Base-by-base conservation (phyloP, 306 rosid genomes). In the Acmispon strigosus region DNA sequence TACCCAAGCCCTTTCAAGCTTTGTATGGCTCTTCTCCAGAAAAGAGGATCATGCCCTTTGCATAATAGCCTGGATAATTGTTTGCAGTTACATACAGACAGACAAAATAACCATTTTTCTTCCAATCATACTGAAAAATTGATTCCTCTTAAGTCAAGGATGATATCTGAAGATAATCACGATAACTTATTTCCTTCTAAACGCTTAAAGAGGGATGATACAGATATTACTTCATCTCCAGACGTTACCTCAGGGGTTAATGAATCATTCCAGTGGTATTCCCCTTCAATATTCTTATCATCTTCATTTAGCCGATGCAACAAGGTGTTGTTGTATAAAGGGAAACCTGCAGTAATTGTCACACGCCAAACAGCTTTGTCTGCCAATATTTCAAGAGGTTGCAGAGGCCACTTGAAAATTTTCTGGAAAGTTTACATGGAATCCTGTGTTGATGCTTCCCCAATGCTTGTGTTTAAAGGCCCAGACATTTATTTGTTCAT, bases 391-490 rank as follows among this genome's bases (percentile, higher is more conserved):
- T 82, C 80, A 13, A 88, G 82, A 74, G 82, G 66, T 68, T 73
- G 45, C 74, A 78, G 59, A 54, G 85, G 83, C 64, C 70, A 63
- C 16, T 51, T 93, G 87, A 76, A 76, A 61, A 85, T 76, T 63
- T 27, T 76, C 56, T 93, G 98, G 98, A 89, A 88, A 83, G 85
- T 88, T 85, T 24, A 81, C 77, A 74, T 81, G 90, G 94, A 90
- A 66, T 93, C 96, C 43, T 93, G 98, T 80, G 96, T 93, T 74
- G 98, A 90, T 76, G 98, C 97, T 65, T 93, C 98, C 18, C 94
- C 98, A n/a, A 52, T 88, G 70, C 70, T 93, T 72, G 90, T 90
- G 67, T 78, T 77, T 54, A 84, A 78, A 76, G 85, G 78, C 80
- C 48, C 77, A 18, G 81, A 85, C 42, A 55, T 83, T 69, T 88